Conservation (phyloP, 495 filamentous ascomycete genomes). For the Penicillium argentinense region DNA sequence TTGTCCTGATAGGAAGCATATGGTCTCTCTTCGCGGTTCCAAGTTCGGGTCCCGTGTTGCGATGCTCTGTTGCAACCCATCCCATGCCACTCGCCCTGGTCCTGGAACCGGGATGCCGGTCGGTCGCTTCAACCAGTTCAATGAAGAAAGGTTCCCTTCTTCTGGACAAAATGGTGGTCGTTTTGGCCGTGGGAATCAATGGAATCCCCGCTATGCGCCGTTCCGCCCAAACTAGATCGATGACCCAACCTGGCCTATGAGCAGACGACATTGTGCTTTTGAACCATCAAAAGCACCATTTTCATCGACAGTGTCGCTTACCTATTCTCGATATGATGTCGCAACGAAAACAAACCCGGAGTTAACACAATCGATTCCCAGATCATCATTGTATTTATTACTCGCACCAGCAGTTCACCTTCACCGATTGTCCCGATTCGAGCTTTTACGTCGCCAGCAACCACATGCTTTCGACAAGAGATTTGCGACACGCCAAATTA, state of each 20-base stretch:
- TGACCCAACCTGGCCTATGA: too few relatives aligned
- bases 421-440: too few relatives aligned
- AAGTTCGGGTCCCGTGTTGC: conserved; percentile 98
- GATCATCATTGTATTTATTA: too few relatives aligned
- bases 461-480: not conserved
- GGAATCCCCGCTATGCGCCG: conserved; percentile 37
- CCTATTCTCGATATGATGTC: too few relatives aligned
- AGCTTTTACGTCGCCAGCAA: not conserved
- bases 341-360: too few relatives aligned
- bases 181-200: conserved; percentile 38
- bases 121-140: conserved; percentile 58
- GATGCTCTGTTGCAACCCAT: conserved; percentile 97
- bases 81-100: conserved; percentile 78
- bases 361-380: too few relatives aligned
- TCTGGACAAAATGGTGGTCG: conserved; percentile 30
- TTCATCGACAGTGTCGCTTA: too few relatives aligned
- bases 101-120: conserved; percentile 69
- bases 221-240: conserved; percentile 37
- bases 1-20: conserved; percentile 69
- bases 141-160: conserved; percentile 40
- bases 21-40: conserved; percentile 97
- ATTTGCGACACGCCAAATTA: not conserved
- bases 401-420: too few relatives aligned
- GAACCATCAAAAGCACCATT: too few relatives aligned
- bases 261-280: too few relatives aligned